Conservation (phyloP, 129 eudicot species). For the Mikania micrantha region DNA sequence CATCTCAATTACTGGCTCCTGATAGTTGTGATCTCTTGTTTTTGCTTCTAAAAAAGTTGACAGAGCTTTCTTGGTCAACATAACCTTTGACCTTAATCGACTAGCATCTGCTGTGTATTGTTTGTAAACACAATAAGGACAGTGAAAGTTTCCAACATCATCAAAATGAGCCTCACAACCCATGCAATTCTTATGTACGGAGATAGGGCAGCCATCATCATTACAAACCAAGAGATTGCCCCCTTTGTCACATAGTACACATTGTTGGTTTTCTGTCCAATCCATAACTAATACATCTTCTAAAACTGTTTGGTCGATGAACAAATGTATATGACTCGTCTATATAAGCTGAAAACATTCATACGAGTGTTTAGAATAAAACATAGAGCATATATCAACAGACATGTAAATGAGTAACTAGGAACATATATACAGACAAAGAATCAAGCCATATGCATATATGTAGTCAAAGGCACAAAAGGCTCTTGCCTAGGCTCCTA, state of each 20-base stretch:
- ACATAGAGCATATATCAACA: background rate
- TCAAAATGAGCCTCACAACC: slow-evolving; percentile 42
- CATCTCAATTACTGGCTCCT: slow-evolving; percentile 6
- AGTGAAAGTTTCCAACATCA: slow-evolving; percentile 42
- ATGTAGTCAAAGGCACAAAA: no score
- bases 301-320: background rate
- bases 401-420: background rate
- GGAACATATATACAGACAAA: background rate
- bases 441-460: background rate
- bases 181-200: slow-evolving; percentile 60
- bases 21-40: background rate
- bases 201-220: slow-evolving; percentile 51
- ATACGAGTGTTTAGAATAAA: background rate
- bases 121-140: slow-evolving; percentile 61
- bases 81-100: slow-evolving; percentile 31
- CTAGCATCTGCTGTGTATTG: slow-evolving; percentile 16
- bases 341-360: slow-evolving; percentile 4
- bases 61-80: slow-evolving; percentile 38
- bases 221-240: slow-evolving; percentile 54
- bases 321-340: background rate
- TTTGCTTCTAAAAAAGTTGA: slow-evolving; percentile 38
- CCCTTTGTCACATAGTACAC: slow-evolving; percentile 48
- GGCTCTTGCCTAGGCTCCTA: no score
- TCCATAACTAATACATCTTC: slow-evolving; percentile 28
- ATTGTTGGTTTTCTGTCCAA: slow-evolving; percentile 33